Base-by-base conservation (phyloP, 768 basidiomycete genomes). In the Psilocybe cyanescens region DNA sequence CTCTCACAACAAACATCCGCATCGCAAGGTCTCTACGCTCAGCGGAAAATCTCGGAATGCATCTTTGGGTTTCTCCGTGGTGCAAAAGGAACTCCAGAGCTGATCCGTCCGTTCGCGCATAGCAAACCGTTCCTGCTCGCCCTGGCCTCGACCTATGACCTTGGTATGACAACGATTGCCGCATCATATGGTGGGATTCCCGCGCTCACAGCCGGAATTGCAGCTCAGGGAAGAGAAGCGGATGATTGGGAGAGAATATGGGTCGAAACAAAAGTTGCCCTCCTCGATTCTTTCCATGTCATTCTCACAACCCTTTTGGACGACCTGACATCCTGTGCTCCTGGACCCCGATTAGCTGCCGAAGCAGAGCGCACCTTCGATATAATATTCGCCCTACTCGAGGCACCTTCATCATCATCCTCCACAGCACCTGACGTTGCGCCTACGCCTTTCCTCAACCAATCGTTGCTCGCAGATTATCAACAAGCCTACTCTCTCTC, bases 201-300 rank as follows among this genome's bases (percentile, higher is more conserved):
- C 28, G 64, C 78, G 31, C 68, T 78, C 17, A 59, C 68, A 30
- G 63, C 68, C 29, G 57, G 70, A 31, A 53, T 70, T 28, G 57
- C 72, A 24, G 65, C 61, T 7, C 66, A 66, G 35, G 65, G 71
- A 11, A 68, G 75, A 58, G 70, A 76, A 4, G 72, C 79, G 14
- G 86, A 87, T 63, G 83, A 91, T 54, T 93, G 90, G 90, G 86
- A 90, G 64, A 77, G 76, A 12, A 79, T 90, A 49, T 90, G 89
- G 84, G 77, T 92, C 5, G 83, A 87, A 59, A 87, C 88, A 2
- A 94, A 93, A 74, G 86, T 90, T 7, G 83, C 85, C 19, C 74
- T 92, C 28, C 73, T 94, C 17, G 91, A 94, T 64, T 70, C 81
- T 3, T 89, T 91, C 72, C 90, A 92, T 63, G 70, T 86, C 52